Evolutionary conservation across 768 basidiomycete genomes (phyloP).

Genomic region (Plicaturopsis crispa): DNA sequence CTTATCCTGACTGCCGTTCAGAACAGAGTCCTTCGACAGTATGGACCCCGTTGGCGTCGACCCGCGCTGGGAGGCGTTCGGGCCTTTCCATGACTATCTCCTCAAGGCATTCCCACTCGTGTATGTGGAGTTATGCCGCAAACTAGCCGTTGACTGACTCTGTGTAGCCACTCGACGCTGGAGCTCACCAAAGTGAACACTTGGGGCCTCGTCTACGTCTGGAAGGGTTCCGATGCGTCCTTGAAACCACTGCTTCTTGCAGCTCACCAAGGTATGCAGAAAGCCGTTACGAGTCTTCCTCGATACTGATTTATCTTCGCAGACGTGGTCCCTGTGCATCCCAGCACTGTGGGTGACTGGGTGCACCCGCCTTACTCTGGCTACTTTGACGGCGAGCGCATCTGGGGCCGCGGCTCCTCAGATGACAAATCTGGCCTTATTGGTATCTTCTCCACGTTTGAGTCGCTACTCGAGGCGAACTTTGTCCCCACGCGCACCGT

Average conservation of each 20-base stretch:
- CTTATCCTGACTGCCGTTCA: conserved; percentile 12
- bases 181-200: conserved; percentile 51
- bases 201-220: conserved; percentile 53
- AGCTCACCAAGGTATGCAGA: conserved; percentile 39
- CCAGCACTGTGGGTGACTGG: conserved; percentile 49
- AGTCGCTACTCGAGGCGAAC: conserved; percentile 7
- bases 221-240: conserved; percentile 41
- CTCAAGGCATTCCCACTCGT: conserved; percentile 50
- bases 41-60: conserved; percentile 42
- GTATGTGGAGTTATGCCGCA: conserved; percentile 22
- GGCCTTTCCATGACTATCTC: conserved; percentile 33
- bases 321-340: conserved; percentile 68
- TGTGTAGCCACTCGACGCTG: conserved; percentile 38
- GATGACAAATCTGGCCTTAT: conserved; percentile 78
- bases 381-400: conserved; percentile 49
- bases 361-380: conserved; percentile 58
- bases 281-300: background rate
- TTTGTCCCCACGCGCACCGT: conserved; percentile 15
- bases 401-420: conserved; percentile 71
- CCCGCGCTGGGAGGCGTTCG: conserved; percentile 36
- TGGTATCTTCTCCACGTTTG: conserved; percentile 32
- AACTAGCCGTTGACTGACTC: conserved; percentile 3
- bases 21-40: conserved; percentile 44
- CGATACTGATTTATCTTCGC: background rate
- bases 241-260: conserved; percentile 49